Base-by-base conservation (phyloP, 116 monocot species). In the Zostera marina region DNA sequence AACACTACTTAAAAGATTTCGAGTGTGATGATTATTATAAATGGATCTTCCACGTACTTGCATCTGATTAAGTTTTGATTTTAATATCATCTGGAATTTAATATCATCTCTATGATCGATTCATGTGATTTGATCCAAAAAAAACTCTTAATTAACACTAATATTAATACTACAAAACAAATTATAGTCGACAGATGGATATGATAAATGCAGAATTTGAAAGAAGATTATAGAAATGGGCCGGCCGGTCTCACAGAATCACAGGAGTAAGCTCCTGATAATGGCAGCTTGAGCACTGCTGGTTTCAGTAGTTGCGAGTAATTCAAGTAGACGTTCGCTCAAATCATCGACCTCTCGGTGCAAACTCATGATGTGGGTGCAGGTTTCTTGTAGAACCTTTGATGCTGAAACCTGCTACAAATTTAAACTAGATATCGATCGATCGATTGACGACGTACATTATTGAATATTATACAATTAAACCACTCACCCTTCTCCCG, bases 291-390 rank as follows among this genome's bases (percentile, higher is more conserved):
- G 85, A 47, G 85, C 74, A 21, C 84, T 87, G 56, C 51, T 81
- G 48, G 63, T 60, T 56, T 85, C 82, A 14, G 81, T 63, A 9
- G 74, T 77, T 16, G 73, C 81, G 3, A 94, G 74, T 41, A 94
- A 56, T 60, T 85, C 77, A 8, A 85, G 79, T 15, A 94, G 75
- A 73, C 77, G 73, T 59, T 88, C 85, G 69, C 88, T 94, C 59
- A 94, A 47, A 54, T 82, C 88, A 12, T 88, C 94, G 3, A 88
- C 85, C 67, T 94, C 94, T 0, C 65, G 72, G 53, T 88, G 84
- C 72, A 94, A 76, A 70, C 79, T 88, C 60, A 69, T 75, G 9
- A 94, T 88, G 70, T 94, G 85, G 73, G 69, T 94, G 73, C 94
- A 94, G 5, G 85, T 94, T 53, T 94, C 94, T 57, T 94, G 84